Evolutionary conservation across 257 asterid genomes (phyloP).

Genomic region (Ligustrum vulgare): DNA sequence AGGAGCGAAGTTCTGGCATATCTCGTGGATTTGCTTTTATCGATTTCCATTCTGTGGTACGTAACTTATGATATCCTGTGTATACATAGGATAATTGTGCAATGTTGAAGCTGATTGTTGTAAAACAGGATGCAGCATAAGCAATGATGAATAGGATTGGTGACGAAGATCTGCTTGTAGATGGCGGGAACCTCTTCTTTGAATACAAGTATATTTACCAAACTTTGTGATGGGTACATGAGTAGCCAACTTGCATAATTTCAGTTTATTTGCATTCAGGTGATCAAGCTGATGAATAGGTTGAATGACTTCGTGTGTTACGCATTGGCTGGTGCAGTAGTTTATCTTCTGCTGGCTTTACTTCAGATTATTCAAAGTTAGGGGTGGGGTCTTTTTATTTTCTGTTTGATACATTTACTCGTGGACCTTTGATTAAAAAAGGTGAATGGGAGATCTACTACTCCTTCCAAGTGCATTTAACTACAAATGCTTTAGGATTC

Average conservation of each 20-base stretch:
- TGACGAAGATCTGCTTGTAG: conserved; percentile 86
- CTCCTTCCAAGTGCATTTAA: neutral
- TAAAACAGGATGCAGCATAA: conserved; percentile 78
- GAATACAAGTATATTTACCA: conserved; percentile 71
- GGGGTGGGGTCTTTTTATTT: neutral
- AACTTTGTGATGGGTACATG: conserved; percentile 13
- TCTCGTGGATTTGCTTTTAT: conserved; percentile 99
- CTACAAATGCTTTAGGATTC: neutral
- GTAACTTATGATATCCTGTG: conserved; percentile 25
- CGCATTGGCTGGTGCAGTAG: conserved; percentile 4
- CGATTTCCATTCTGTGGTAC: conserved; percentile 95
- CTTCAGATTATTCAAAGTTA: neutral
- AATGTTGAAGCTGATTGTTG: conserved; percentile 19
- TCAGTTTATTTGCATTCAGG: neutral
- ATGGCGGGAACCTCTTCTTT: conserved; percentile 86
- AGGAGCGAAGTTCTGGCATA: conserved; percentile 85
- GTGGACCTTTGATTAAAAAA: neutral
- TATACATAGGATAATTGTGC: conserved; percentile 12
- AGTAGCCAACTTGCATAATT: conserved; percentile 4
- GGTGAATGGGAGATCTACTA: neutral
- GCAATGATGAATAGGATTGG: conserved; percentile 92
- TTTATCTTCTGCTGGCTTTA: neutral
- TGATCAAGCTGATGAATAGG: neutral
- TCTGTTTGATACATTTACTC: neutral
- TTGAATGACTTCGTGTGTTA: neutral